phyloP scores from a whole-genome alignment of 176 grass and related monocot genomes.

The Saccharum officinarum region DNA sequence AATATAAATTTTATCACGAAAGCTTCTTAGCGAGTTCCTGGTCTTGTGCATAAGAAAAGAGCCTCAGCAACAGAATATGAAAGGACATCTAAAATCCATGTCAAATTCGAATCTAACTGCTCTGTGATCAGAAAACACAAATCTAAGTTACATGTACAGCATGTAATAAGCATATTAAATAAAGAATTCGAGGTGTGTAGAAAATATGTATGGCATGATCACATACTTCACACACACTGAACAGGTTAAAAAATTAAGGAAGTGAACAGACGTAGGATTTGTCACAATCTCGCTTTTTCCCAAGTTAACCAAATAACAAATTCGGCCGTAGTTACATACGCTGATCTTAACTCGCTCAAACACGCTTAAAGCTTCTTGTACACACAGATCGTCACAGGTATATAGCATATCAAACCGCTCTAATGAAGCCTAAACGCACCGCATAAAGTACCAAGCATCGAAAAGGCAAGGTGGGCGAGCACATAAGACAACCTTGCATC shows the following conservation, averaged over 20 bases:
- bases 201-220: not conserved
- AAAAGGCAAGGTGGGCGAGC: not conserved
- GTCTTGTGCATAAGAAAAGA: not conserved
- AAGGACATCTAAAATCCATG: not conserved
- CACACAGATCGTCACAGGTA: not conserved
- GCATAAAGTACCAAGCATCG: not conserved
- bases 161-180: not conserved
- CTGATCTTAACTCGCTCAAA: not conserved
- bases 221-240: not conserved
- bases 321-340: not conserved
- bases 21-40: not conserved
- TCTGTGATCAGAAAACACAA: not conserved
- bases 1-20: not conserved
- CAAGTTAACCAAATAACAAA: not conserved
- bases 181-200: not conserved
- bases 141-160: not conserved
- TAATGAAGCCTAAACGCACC: not conserved
- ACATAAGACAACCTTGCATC: slow-evolving; percentile 57
- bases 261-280: not conserved
- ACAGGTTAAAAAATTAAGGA: not conserved
- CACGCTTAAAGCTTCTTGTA: not conserved
- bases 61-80: not conserved
- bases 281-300: not conserved
- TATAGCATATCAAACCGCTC: not conserved
- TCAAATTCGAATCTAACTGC: not conserved